Evolutionary conservation across 768 basidiomycete species (phyloP).

Genomic region (Terana coerulea): DNA sequence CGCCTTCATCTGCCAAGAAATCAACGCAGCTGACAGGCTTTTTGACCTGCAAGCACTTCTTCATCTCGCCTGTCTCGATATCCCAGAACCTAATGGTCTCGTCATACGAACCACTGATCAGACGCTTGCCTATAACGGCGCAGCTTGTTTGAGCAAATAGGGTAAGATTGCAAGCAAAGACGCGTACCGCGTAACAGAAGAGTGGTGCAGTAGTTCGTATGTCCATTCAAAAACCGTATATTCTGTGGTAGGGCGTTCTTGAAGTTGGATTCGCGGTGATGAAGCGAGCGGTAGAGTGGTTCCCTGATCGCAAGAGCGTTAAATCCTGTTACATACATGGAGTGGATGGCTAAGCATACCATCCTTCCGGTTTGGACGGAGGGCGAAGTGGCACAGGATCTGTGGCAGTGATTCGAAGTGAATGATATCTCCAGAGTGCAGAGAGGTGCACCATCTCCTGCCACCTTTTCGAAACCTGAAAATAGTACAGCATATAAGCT

Average conservation of each 20-base stretch:
- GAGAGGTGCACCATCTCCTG: slow-evolving; percentile 53
- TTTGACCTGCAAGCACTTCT: slow-evolving; percentile 78
- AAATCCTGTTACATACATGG: neutral
- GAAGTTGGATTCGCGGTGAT: slow-evolving; percentile 87
- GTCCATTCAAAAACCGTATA: slow-evolving; percentile 74
- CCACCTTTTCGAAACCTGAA: slow-evolving; percentile 42
- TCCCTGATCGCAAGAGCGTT: slow-evolving; percentile 34
- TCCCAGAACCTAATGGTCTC: slow-evolving; percentile 95
- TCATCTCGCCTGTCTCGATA: slow-evolving; percentile 59
- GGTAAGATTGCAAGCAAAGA: neutral
- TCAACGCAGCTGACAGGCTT: slow-evolving; percentile 91
- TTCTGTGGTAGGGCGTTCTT: slow-evolving; percentile 68
- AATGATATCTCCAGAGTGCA: slow-evolving; percentile 74
- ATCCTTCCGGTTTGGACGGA: slow-evolving; percentile 65
- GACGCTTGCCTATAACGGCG: slow-evolving; percentile 49
- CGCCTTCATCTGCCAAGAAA: slow-evolving; percentile 77
- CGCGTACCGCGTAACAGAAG: slow-evolving; percentile 55
- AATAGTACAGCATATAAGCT: neutral
- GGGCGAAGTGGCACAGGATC: slow-evolving; percentile 66
- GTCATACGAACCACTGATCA: slow-evolving; percentile 90
- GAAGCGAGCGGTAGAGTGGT: slow-evolving; percentile 73
- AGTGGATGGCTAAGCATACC: slow-evolving; percentile 41
- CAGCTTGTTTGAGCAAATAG: neutral
- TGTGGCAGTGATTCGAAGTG: slow-evolving; percentile 63
- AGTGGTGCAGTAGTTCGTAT: slow-evolving; percentile 86